phyloP scores from a whole-genome alignment of 345 rosid genomes.

The Gossypioides kirkii region DNA sequence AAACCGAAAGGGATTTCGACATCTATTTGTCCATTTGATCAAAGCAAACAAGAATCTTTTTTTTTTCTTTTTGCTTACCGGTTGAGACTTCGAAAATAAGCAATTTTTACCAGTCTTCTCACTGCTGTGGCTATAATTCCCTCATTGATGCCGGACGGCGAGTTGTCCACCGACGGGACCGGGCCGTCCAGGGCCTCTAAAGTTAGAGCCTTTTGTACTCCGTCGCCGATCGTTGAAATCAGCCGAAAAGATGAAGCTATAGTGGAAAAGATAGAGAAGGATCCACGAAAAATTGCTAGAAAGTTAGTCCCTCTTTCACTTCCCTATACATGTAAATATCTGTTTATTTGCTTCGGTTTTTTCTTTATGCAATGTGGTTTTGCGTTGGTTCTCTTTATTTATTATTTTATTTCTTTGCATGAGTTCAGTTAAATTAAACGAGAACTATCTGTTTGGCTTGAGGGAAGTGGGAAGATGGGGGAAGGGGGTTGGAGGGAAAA shows the following conservation, averaged over 20 bases:
- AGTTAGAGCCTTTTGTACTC: neutral
- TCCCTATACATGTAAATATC: neutral
- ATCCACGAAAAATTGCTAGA: slow-evolving; percentile 15
- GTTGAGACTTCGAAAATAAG: neutral
- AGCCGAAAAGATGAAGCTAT: neutral
- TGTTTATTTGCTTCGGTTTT: neutral
- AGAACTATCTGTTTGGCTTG: neutral
- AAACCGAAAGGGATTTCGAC: neutral
- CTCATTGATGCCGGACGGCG: slow-evolving; percentile 6
- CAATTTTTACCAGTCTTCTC: neutral
- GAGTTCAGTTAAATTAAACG: neutral
- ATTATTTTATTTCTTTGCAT: neutral
- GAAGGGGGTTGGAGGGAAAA: neutral
- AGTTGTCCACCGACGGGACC: neutral
- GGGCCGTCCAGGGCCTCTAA: neutral
- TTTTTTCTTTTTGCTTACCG: neutral
- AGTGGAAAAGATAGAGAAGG: slow-evolving; percentile 1
- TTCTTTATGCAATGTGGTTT: slow-evolving; percentile 5
- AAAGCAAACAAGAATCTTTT: neutral
- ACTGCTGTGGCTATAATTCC: neutral
- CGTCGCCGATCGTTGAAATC: neutral
- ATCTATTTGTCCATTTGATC: neutral
- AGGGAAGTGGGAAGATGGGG: neutral
- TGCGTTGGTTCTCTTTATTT: neutral
- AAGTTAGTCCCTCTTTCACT: neutral